Evolutionary conservation across 805 yeast genomes (phyloP).

Genomic region (Saturnispora bothae): DNA sequence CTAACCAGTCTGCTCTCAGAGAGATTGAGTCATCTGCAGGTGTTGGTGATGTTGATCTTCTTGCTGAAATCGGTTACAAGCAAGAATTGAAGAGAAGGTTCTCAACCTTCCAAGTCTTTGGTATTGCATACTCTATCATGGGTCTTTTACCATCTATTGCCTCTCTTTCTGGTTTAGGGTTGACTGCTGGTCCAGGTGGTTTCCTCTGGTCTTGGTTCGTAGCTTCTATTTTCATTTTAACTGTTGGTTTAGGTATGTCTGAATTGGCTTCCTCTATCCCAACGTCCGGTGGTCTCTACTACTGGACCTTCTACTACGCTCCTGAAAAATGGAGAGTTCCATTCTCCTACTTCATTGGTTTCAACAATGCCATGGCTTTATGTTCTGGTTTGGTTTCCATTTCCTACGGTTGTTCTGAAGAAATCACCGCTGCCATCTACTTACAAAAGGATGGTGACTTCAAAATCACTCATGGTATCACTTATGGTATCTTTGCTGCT

Average conservation of each 20-base stretch:
- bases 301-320: slow-evolving; percentile 53
- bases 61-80: slow-evolving; percentile 52
- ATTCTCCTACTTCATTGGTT: slow-evolving; percentile 52
- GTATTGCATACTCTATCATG: slow-evolving; percentile 54
- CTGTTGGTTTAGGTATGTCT: slow-evolving; percentile 53
- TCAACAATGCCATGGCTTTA: slow-evolving; percentile 56
- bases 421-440: slow-evolving; percentile 43
- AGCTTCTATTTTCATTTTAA: slow-evolving; percentile 43
- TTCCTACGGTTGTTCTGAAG: slow-evolving; percentile 43
- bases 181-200: slow-evolving; percentile 52
- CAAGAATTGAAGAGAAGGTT: slow-evolving; percentile 58
- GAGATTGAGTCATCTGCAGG: slow-evolving; percentile 22
- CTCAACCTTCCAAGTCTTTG: slow-evolving; percentile 43
- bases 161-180: slow-evolving; percentile 48
- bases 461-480: slow-evolving; percentile 36
- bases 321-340: slow-evolving; percentile 45
- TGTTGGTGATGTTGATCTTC: slow-evolving; percentile 25
- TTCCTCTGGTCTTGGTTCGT: slow-evolving; percentile 50
- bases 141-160: slow-evolving; percentile 63
- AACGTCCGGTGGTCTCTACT: slow-evolving; percentile 59
- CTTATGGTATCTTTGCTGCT: slow-evolving; percentile 41
- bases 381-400: slow-evolving; percentile 55
- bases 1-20: slow-evolving; percentile 20
- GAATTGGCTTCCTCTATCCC: slow-evolving; percentile 62
- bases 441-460: slow-evolving; percentile 30